These are phyloP conservation scores for Xylariaceae sp. DNA, from an alignment of 2,329 filamentous ascomycete species.

Conservation along the genomic window DNA sequence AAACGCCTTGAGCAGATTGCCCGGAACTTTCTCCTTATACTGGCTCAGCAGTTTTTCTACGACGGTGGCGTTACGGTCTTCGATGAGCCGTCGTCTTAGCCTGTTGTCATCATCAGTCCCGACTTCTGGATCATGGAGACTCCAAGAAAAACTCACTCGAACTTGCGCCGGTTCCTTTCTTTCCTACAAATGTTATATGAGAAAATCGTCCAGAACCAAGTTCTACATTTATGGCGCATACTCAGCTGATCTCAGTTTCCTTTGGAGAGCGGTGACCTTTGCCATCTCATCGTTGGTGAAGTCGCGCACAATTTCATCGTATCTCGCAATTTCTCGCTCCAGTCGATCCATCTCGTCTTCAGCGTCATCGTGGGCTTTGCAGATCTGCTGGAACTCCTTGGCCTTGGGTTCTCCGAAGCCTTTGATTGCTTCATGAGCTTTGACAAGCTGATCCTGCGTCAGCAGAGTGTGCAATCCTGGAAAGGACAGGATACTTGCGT, in stretches of 20 bases:
- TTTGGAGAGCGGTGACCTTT: not conserved
- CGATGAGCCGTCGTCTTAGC: constrained; percentile 31
- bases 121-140: not conserved
- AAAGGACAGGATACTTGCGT: constrained; percentile 29
- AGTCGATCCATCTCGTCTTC: not conserved
- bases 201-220: not conserved
- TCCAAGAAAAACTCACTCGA: constrained; percentile 10
- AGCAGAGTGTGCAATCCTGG: not conserved
- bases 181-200: constrained; percentile 1
- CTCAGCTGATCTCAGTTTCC: not conserved
- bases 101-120: not conserved
- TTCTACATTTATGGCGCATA: not conserved
- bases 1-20: constrained; percentile 34
- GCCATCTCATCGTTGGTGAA: not conserved
- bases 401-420: constrained; percentile 2
- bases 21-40: constrained; percentile 29
- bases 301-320: not conserved
- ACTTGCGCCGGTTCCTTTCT: not conserved
- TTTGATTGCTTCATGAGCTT: constrained; percentile 26
- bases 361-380: not conserved
- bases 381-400: constrained; percentile 1
- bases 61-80: constrained; percentile 36
- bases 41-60: constrained; percentile 23
- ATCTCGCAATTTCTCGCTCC: not conserved
- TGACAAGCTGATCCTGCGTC: constrained; percentile 18